These are phyloP conservation scores for Pochonia chlamydosporia DNA, from an alignment of 2,329 filamentous ascomycete genomes.

Conservation along the genomic window DNA sequence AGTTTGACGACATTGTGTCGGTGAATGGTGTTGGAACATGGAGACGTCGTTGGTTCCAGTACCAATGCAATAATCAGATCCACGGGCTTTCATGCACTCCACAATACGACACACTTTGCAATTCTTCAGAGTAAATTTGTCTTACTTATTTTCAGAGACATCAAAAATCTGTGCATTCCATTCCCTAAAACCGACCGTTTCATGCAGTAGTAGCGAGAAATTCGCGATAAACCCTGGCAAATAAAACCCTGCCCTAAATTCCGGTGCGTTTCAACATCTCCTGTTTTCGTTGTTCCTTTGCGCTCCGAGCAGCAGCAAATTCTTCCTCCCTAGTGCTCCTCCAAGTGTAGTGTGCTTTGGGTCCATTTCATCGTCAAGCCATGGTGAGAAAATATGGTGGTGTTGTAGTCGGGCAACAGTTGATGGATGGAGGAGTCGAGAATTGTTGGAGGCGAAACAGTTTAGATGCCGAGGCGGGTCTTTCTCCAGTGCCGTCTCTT, in stretches of 20 bases:
- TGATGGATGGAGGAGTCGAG: conserved; percentile 2
- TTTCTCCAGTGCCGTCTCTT: conserved; percentile 99
- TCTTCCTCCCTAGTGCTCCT: conserved; percentile 12
- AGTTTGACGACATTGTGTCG: too few relatives aligned
- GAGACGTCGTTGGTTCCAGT: too few relatives aligned
- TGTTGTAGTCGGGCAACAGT: conserved; percentile 5
- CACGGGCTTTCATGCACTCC: too few relatives aligned
- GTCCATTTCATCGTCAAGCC: conserved; percentile 19
- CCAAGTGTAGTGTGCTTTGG: conserved; percentile 15
- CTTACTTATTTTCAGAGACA: conserved; percentile 17
- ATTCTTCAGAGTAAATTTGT: conserved; percentile 4
- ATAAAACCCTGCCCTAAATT: conserved; percentile 23
- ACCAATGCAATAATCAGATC: too few relatives aligned
- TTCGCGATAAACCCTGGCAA: conserved; percentile 24
- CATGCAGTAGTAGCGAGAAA: conserved; percentile 37
- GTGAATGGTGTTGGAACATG: too few relatives aligned
- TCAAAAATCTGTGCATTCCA: conserved; percentile 33
- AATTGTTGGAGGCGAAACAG: conserved; percentile 34
- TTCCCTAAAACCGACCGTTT: conserved; percentile 43
- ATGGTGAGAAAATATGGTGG: conserved; percentile 16
- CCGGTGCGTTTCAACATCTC: conserved; percentile 15
- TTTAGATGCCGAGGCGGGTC: conserved; percentile 98
- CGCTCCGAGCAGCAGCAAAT: conserved; percentile 19
- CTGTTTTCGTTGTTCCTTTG: not conserved
- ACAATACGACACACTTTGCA: not conserved